These are phyloP conservation scores for Aureobasidium namibiae DNA, from an alignment of 2,329 filamentous ascomycete species.

Conservation along the genomic window DNA sequence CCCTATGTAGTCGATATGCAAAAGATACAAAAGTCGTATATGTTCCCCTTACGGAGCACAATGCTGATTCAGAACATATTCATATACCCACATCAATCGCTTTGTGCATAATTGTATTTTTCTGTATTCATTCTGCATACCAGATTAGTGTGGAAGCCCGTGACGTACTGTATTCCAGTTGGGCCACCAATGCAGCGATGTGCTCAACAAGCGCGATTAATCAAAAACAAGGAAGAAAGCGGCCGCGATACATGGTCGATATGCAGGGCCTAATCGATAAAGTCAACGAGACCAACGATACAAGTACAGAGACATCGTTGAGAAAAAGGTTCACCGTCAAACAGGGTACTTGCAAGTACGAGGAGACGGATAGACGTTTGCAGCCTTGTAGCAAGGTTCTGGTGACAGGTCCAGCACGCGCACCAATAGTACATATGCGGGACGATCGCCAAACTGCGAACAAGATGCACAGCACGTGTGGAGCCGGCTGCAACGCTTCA, in stretches of 20 bases:
- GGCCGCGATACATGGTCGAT: background rate
- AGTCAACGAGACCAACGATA: background rate
- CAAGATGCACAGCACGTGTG: conserved; percentile 8
- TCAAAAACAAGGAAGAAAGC: background rate
- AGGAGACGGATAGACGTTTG: conserved; percentile 9
- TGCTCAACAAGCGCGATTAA: background rate
- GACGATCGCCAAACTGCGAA: conserved; percentile 6
- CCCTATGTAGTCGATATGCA: background rate
- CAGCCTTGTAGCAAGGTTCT: conserved; percentile 1
- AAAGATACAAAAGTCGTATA: background rate
- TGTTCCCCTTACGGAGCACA: background rate
- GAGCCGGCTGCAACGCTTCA: conserved; percentile 3
- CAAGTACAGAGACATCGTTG: background rate
- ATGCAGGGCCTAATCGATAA: background rate
- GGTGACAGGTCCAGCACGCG: conserved; percentile 7
- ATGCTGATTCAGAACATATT: background rate
- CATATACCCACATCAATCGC: no score
- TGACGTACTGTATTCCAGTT: background rate
- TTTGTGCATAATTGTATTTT: no score
- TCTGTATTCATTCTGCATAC: background rate
- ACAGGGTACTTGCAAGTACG: background rate
- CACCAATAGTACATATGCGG: background rate
- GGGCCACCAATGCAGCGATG: background rate
- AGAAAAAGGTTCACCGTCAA: background rate
- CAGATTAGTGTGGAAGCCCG: background rate